Base-by-base conservation (phyloP, 768 basidiomycete genomes). In the Leccinum sublutescens region DNA sequence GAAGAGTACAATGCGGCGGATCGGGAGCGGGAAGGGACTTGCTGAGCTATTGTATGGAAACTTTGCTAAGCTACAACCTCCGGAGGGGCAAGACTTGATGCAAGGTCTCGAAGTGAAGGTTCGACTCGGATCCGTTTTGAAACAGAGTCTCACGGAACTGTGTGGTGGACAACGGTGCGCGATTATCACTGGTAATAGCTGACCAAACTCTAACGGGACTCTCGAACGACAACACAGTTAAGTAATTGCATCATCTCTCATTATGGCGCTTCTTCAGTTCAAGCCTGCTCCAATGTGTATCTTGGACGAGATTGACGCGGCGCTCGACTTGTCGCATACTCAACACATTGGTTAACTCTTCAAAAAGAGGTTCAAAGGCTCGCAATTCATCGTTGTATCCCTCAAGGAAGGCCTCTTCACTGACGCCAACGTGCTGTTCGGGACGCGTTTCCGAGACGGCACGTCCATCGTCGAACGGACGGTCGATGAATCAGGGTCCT, bases 231-330 rank as follows among this genome's bases (percentile, higher is more conserved):
- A 43, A 43, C 17, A n/a, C 65, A 98, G 95, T 64, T 99, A 97
- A 0, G 82, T 99, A 63, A 98, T 99, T 68, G 97, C 97, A 0
- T 83, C 98, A 1, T 98, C 96, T 12, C 82, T 99, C 40, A 98
- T 98, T 78, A 96, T 99, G 95, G 91, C 97, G 0, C 84, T 99
- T 17, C 85, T 98, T n/a, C 95, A 98, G 72, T 98, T 98, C 82
- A 98, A 98, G 70, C 95, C 96, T 8, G 95, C 96, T 15, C 96
- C 95, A 3, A 95, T 98, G 93, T 98, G 98, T 74, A 99, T 99
- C 70, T 84, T 99, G 9, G 97, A 99, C 76, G 97, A 99, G 76
- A 96, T 99, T 62, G 97, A 98, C 73, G 95, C 97, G 0, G 96
- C 96, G 8, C 83, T 98, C 25, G 97, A 99, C 75, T 78, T 98